Base-by-base conservation (phyloP, 805 yeast genomes). In the Cyberlindnera lachancei region DNA sequence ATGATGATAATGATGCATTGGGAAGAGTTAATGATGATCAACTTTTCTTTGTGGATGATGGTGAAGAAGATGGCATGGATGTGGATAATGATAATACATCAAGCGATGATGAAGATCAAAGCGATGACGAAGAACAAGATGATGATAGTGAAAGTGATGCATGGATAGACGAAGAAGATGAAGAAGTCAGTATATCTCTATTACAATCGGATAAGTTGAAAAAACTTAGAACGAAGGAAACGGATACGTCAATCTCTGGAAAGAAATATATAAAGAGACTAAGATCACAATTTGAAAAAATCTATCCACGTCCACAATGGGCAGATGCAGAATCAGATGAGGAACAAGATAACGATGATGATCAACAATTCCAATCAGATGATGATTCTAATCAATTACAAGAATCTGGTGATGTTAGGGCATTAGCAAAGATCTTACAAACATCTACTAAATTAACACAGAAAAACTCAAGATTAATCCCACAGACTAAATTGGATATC, bases 91-190 rank as follows among this genome's bases (percentile, higher is more conserved):
- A 45, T 15, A 61, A 56, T 11, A 55, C 24, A 7, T 50, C 46
- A 13, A 57, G 52, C n/a, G 57, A 55, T 5, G 57, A 45, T 15
- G 61, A 56, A 10, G 55, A 26, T 7, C 50, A 47, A 13, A 57
- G 52, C n/a, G 57, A 55, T 5, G 53, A 38, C 11, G 62, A 50
- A 17, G 7, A 8, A 8, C 18, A 24, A 8, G 58, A 38, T 12
- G 61, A 51, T 18, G 58, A 48, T 15, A 65, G 58, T 25, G 58
- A 50, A 4, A 52, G 52, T 29, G 59, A 65, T 34, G 86, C 79
- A 3, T 92, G 98, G 98, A 56, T 56, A 12, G 98, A 92, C 59
- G 79, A 94, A 36, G 97, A 88, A 49, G 98, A 92, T 55, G 97
- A 88, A 40, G 66, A 65, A 27, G 44, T 83, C 17, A 59, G 62